phyloP scores from a whole-genome alignment of 2,329 filamentous ascomycete genomes.

The Neoarthrinium moseri region DNA sequence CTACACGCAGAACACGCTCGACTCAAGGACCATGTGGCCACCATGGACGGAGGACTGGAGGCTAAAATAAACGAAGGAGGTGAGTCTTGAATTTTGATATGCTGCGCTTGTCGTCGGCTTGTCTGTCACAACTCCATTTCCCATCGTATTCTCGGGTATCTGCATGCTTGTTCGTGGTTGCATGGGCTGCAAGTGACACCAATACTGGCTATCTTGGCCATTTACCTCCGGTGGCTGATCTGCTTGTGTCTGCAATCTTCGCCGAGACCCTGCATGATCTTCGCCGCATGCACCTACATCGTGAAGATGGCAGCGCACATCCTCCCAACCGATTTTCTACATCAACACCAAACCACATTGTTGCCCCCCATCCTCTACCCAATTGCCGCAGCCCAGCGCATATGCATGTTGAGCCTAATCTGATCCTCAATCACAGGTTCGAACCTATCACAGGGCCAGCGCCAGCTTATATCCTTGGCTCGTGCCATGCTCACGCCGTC shows the following conservation, averaged over 20 bases:
- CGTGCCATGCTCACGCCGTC: constrained; percentile 91
- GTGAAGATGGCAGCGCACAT: neutral
- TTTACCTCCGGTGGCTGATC: too few species aligned
- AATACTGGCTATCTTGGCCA: too few species aligned
- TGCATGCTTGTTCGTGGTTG: constrained; percentile 20
- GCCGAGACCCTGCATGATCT: constrained; percentile 31
- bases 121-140: constrained; percentile 22
- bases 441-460: constrained; percentile 92
- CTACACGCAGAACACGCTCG: constrained; percentile 75
- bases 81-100: constrained; percentile 45
- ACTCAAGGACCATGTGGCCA: constrained; percentile 83
- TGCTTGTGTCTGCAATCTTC: too few species aligned
- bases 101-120: constrained; percentile 26
- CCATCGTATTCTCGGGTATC: constrained; percentile 24
- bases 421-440: constrained; percentile 58
- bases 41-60: constrained; percentile 87
- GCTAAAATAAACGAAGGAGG: constrained; percentile 91
- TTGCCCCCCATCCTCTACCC: neutral
- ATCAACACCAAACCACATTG: neutral
- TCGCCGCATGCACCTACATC: constrained; percentile 26
- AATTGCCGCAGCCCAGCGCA: constrained; percentile 9
- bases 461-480: constrained; percentile 89
- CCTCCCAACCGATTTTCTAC: neutral
- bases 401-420: neutral
- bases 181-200: constrained; percentile 16